Conservation (phyloP, 495 filamentous ascomycete species). For the Aspergillus cristatus region DNA sequence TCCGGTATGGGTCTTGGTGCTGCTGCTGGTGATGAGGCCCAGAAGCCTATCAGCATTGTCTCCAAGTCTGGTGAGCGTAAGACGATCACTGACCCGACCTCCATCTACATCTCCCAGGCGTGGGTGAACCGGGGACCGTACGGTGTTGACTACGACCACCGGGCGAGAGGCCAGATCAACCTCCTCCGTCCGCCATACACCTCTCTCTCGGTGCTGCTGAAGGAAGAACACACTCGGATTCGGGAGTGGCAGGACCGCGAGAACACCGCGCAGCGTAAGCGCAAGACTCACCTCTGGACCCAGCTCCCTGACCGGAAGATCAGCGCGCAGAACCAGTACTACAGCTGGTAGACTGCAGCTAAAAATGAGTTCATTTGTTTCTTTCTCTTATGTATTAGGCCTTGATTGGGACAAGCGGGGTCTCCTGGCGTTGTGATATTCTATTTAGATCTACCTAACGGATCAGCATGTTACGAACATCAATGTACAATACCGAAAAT, state of each 20-base stretch:
- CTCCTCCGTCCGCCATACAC: conserved; percentile 57
- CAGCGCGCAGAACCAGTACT: conserved; percentile 69
- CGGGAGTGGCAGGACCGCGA: conserved; percentile 67
- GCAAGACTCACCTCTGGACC: conserved; percentile 68
- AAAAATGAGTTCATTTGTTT: conserved; percentile 6
- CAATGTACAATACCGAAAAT: not conserved
- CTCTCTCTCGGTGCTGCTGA: conserved; percentile 71
- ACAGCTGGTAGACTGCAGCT: conserved; percentile 92
- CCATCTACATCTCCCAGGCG: conserved; percentile 79
- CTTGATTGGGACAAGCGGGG: conserved; percentile 11
- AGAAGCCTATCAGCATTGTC: conserved; percentile 27
- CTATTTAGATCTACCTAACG: conserved; percentile 11
- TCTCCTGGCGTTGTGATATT: conserved; percentile 3
- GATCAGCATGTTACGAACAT: not conserved
- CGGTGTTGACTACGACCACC: conserved; percentile 44
- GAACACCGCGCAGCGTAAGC: conserved; percentile 57
- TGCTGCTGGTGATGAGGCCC: conserved; percentile 1
- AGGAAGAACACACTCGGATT: conserved; percentile 85
- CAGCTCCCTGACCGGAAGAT: conserved; percentile 64
- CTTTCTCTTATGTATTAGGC: conserved; percentile 14
- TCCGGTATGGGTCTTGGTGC: conserved; percentile 77
- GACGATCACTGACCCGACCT: conserved; percentile 56
- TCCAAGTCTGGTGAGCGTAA: conserved; percentile 42
- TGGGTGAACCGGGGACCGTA: conserved; percentile 78
- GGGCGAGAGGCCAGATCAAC: conserved; percentile 60